Evolutionary conservation across 495 filamentous ascomycete species (phyloP).

Genomic region (Bryoglossum gracile): DNA sequence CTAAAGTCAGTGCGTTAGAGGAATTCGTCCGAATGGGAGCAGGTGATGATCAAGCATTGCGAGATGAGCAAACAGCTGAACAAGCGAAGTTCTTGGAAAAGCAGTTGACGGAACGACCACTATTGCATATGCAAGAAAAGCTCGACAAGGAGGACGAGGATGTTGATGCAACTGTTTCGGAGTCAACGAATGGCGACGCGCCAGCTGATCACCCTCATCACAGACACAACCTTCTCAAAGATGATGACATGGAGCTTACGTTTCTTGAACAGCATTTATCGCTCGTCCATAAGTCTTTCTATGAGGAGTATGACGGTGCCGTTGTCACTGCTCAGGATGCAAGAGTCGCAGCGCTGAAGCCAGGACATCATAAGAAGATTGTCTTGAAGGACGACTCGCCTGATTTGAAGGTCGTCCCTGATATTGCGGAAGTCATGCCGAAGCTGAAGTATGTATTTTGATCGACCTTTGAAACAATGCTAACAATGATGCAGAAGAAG

Average conservation of each 20-base stretch:
- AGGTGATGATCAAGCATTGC: conserved; percentile 59
- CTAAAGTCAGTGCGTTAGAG: conserved; percentile 53
- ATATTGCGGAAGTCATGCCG: conserved; percentile 77
- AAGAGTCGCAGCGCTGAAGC: conserved; percentile 49
- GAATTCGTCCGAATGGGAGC: conserved; percentile 72
- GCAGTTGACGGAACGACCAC: conserved; percentile 79
- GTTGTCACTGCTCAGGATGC: conserved; percentile 45
- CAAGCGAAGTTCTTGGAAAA: conserved; percentile 81
- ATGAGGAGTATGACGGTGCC: conserved; percentile 62
- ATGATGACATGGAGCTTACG: conserved; percentile 75
- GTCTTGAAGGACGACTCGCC: conserved; percentile 30
- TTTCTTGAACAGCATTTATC: conserved; percentile 67
- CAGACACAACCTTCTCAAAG: conserved; percentile 72
- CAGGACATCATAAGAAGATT: conserved; percentile 24
- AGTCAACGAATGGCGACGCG: conserved; percentile 18
- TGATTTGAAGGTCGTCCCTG: conserved; percentile 66
- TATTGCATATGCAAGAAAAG: conserved; percentile 81
- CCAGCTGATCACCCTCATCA: conserved; percentile 19
- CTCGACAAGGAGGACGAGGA: conserved; percentile 74
- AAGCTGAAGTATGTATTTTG: conserved; percentile 51
- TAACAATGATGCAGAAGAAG: conserved; percentile 25
- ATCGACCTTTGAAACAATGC: conserved; percentile 1
- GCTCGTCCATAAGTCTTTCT: conserved; percentile 71
- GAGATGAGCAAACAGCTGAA: conserved; percentile 68
- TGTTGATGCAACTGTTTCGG: conserved; percentile 34